Base-by-base conservation (phyloP, 768 basidiomycete species). In the Boletus patriciae region DNA sequence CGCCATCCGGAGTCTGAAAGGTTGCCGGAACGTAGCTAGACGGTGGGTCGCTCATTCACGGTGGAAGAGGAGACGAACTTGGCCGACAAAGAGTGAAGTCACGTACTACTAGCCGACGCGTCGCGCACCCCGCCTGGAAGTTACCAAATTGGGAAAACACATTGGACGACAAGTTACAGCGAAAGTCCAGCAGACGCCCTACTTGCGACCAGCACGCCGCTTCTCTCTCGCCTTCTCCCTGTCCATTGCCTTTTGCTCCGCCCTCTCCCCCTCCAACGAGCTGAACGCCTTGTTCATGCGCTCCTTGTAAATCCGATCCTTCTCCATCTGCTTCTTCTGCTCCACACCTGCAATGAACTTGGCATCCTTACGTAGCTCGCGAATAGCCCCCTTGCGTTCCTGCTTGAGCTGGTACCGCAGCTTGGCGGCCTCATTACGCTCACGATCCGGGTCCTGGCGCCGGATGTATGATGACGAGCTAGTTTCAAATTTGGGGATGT, bases 361-460 rank as follows among this genome's bases (percentile, higher is more conserved):
- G 59, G 93, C 87, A 69, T 99, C 97, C 78, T 98, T 98, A 58
- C 97, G 85, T 51, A 99, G 78, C 70, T 99, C 97, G 45, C 96
- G 80, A 59, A 99, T 94, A 6, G 97, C 97, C 43, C 97, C 95
- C 79, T 98, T 98, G 68, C 83, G 79, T 78, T 98, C 97, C 75
- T 98, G 88, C 76, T 95, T 95, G 78, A 94, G 88, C 69, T 94
- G 85, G 40, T 83, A 82, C 53, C 90, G 87, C 66, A 99, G 74
- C 72, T 98, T 98, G 55, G 87, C 75, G 0, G 86, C 84, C 62
- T 90, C 91, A 68, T 92, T 94, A 40, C 92, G 85, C 66, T 96
- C 94, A 58, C 85, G 85, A 71, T 99, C 94, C 10, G 96, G 95
- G 71, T 98, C 97, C 67, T 89, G 89, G 51, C 80, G 78, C 48